Base-by-base conservation (phyloP, 2,329 filamentous ascomycete genomes). In the Bipolaris gigantea region DNA sequence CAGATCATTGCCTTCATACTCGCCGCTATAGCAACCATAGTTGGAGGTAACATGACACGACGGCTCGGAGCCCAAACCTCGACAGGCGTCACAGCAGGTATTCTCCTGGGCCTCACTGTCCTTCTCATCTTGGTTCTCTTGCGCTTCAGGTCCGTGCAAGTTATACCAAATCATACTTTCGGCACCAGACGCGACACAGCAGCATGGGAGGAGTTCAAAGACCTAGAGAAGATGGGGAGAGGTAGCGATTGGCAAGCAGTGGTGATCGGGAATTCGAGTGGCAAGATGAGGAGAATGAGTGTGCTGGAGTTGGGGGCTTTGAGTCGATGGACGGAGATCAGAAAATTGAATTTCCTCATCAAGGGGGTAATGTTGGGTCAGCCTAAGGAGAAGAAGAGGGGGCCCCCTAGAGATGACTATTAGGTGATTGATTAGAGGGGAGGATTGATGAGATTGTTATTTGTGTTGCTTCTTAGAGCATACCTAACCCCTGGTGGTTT, bases 261-360 rank as follows among this genome's bases (percentile, higher is more conserved):
- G 25, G 83, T 91, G 59, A 84, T 90, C 67, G 88, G 89, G 11
- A 88, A 89, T 66, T 88, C 89, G 11, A 84, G 83, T 40, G 84
- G 86, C 42, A 87, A 85, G 71, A 84, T 82, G 65, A 81, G 89
- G 45, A 81, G 86, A 56, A 85, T 92, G 80, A 90, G 84, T 67
- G 70, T 90, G 21, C 76, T 92, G 15, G 89, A 92, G 71, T 75
- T 89, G 54, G 89, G 89, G 0, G 75, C 77, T 33, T 77, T 88
- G 78, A 87, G 82, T 46, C 78, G 89, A 36, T 92, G 87, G 86
- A 88, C 83, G 21, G 88, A 91, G 72, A 90, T 92, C 49, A 64
- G 78, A 42, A 77, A 75, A 68, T 62, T 81, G 67, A 81, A 81
- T 61, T 72, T 75, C 48, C 50, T 74, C 55, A 61, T 74, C 38